Evolutionary conservation across 768 basidiomycete genomes (phyloP), one percentile per base, ranked within the genome.

Genomic region (Mycena vitilis): DNA sequence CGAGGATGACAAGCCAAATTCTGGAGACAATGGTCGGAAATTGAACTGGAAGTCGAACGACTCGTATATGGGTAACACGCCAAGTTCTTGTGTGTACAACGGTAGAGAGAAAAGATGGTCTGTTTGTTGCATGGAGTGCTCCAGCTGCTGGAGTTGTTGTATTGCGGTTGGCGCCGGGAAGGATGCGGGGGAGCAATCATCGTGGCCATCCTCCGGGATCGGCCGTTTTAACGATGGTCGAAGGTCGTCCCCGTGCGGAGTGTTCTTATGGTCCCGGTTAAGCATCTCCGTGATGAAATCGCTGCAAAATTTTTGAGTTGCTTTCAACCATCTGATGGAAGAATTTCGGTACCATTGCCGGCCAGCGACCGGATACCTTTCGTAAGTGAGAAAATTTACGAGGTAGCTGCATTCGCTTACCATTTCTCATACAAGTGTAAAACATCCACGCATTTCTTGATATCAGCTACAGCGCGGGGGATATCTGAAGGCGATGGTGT

Each of bases 241-340:
- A 2, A 23, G 42, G 25, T 20, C 37, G 34, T 22, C 15, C 6
- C 49, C 12, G 22, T 51, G 51, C 18, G 53, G 52, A 18, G 22
- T n/a, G 20, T n/a, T 55, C 53, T 45, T 55, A 37, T 40, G 44
- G 7, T 25, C 45, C 4, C 66, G 60, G 48, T 68, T 57, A 38
- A 68, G 60, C 45, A 68, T 68, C 48, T 68, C 66, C 9, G 47
- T 68, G 36, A 68, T 51, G 10, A 62, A 45, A 44, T 68, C 60
- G 48, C 66, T 68, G 15, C 40, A 23, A 23, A 16, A 3, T 7
- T 40, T 8, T 8, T 47, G 11, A 34, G 52, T 38, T 10, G 4
- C n/a, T 64, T 44, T 59, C n/a, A 38, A 30, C 42, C 7, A 38
- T 13, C 7, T 3, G 38, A 16, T 2, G 30, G n/a, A 25, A 8